Conservation (phyloP, 768 basidiomycete genomes). For the Lentinula aciculospora region DNA sequence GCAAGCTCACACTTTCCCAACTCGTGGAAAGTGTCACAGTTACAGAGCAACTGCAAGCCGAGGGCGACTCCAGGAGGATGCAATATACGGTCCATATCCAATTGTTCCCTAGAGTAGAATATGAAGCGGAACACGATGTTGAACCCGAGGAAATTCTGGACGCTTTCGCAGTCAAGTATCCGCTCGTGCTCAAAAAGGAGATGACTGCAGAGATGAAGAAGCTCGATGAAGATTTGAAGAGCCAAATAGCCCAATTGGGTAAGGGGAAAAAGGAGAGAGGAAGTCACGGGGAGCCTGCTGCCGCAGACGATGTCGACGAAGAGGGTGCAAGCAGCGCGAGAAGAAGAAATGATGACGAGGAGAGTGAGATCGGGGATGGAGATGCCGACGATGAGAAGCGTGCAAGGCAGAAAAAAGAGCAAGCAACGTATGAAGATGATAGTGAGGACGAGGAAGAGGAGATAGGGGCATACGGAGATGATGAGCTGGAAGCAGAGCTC, state of each 20-base stretch:
- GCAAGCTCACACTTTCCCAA: slow-evolving; percentile 81
- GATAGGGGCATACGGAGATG: slow-evolving; percentile 42
- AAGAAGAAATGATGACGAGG: slow-evolving; percentile 52
- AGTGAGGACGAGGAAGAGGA: slow-evolving; percentile 50
- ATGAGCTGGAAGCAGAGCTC: slow-evolving; percentile 57
- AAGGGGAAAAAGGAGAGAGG: slow-evolving; percentile 58
- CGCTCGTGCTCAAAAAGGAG: slow-evolving; percentile 77
- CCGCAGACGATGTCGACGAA: slow-evolving; percentile 41
- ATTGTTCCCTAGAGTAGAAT: slow-evolving; percentile 87
- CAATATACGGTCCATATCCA: slow-evolving; percentile 75
- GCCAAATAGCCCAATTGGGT: slow-evolving; percentile 76
- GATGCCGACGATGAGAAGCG: slow-evolving; percentile 80
- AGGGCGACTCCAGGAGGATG: slow-evolving; percentile 66
- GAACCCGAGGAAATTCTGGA: slow-evolving; percentile 65
- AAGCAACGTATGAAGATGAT: slow-evolving; percentile 71
- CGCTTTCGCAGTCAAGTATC: slow-evolving; percentile 70
- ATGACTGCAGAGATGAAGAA: slow-evolving; percentile 83
- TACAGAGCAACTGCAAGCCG: slow-evolving; percentile 66
- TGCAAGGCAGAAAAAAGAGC: slow-evolving; percentile 63
- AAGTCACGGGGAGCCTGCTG: slow-evolving; percentile 44
- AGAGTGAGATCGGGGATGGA: slow-evolving; percentile 74
- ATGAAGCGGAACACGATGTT: slow-evolving; percentile 76
- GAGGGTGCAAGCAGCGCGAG: slow-evolving; percentile 28
- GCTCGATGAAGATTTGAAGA: slow-evolving; percentile 71
- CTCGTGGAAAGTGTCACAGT: slow-evolving; percentile 80